Evolutionary conservation across 148 eudicot species (phyloP).

Genomic region (Arctostaphylos glauca): DNA sequence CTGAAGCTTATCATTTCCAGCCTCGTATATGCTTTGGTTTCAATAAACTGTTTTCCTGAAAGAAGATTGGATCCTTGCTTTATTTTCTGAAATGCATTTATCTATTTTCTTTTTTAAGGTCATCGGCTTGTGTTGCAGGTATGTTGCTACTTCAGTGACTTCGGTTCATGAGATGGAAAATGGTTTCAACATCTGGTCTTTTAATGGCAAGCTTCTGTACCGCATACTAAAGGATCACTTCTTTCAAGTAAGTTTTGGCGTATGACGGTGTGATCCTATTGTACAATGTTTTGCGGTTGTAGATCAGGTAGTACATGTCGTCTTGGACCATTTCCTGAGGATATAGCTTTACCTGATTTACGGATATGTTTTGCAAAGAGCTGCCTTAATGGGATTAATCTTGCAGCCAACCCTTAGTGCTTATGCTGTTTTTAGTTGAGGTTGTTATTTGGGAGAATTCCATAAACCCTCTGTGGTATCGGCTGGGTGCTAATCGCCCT

Average conservation of each 20-base stretch:
- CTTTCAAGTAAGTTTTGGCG: conserved; percentile 62
- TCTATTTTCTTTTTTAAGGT: not conserved
- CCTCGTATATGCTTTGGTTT: not conserved
- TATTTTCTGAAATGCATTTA: not conserved
- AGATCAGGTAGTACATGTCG: not conserved
- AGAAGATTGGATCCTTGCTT: not conserved
- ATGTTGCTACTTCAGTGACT: conserved; percentile 86
- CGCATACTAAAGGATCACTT: conserved; percentile 86
- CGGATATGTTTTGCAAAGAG: not conserved
- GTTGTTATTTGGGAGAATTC: no score
- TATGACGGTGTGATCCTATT: not conserved
- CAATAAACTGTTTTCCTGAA: not conserved
- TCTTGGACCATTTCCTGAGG: not conserved
- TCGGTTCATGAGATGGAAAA: conserved; percentile 98
- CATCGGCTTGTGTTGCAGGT: conserved; percentile 39
- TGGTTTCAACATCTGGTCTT: conserved; percentile 94
- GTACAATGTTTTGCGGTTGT: not conserved
- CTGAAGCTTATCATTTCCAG: not conserved
- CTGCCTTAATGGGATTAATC: not conserved
- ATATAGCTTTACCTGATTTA: not conserved
- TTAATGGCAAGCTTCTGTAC: conserved; percentile 78
- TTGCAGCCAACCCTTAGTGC: not conserved
- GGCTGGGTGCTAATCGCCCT: no score
- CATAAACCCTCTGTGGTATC: no score
- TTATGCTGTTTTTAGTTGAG: not conserved